A percentile compares a stretch with the other conserved stretches of the same genome.
Evolutionary conservation across 208 protist genomes (phyloP).

Genomic region (Acanthamoeba lugdunensis): DNA sequence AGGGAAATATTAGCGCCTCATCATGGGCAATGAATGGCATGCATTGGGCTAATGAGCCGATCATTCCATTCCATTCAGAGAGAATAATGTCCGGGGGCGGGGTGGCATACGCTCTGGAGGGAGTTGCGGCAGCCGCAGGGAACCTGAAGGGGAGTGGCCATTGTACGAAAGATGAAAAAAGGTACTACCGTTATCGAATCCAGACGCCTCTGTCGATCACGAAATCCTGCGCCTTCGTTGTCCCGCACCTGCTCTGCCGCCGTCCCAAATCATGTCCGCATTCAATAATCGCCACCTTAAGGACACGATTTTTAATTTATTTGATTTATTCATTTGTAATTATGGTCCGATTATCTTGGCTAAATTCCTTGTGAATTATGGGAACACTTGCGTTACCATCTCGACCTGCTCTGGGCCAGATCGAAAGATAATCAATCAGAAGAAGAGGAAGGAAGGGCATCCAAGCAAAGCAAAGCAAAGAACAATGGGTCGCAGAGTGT

Average conservation of each 20-base stretch:
- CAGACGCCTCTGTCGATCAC: slow-evolving; percentile 2
- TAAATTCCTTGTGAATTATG: no score
- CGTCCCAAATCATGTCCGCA: background rate
- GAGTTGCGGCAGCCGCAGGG: slow-evolving; percentile 30
- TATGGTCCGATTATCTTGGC: no score
- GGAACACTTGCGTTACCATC: no score
- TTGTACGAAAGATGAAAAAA: background rate
- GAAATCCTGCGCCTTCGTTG: background rate
- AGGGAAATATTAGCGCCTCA: background rate
- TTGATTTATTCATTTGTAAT: no score
- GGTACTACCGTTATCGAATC: background rate
- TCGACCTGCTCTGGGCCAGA: no score
- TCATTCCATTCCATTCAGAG: background rate
- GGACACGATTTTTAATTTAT: no score
- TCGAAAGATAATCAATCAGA: no score
- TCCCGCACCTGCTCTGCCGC: background rate
- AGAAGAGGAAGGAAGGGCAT: no score
- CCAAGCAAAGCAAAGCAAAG: background rate
- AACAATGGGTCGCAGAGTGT: slow-evolving; percentile 74
- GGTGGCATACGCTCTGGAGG: background rate
- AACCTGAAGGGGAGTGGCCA: slow-evolving; percentile 29
- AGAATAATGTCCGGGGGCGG: background rate
- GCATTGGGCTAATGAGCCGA: background rate
- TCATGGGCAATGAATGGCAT: background rate
- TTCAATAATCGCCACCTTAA: background rate